Evolutionary conservation across 495 filamentous ascomycete genomes (phyloP).

Genomic region (Podospora bellae-mahoneyi): DNA sequence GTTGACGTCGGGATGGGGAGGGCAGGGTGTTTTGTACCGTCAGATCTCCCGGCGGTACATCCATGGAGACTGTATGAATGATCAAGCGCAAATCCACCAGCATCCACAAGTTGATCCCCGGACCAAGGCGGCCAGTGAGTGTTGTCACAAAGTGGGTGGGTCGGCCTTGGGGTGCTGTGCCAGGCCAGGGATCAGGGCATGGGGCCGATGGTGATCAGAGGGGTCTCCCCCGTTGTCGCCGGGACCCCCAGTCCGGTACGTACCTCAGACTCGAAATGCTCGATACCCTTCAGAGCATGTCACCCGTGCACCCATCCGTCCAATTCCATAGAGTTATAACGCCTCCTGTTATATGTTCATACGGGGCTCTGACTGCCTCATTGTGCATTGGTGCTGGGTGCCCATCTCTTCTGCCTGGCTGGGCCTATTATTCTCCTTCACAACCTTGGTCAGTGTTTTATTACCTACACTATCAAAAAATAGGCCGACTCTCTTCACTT

Average conservation of each 20-base stretch:
- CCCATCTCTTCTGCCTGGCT: slow-evolving; percentile 9
- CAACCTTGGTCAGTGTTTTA: not conserved
- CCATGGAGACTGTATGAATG: slow-evolving; percentile 38
- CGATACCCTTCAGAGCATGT: slow-evolving; percentile 23
- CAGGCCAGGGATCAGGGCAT: slow-evolving; percentile 48
- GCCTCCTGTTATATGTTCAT: slow-evolving; percentile 43
- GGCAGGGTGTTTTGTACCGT: slow-evolving; percentile 44
- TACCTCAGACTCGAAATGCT: not conserved
- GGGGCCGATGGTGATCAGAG: slow-evolving; percentile 45
- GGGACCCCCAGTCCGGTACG: slow-evolving; percentile 21
- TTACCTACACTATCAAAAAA: not conserved
- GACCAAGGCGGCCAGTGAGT: slow-evolving; percentile 36
- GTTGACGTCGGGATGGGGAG: slow-evolving; percentile 36
- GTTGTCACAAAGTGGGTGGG: slow-evolving; percentile 52
- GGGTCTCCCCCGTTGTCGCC: slow-evolving; percentile 38
- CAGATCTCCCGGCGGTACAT: slow-evolving; percentile 47
- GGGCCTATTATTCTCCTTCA: slow-evolving; percentile 20
- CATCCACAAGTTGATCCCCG: slow-evolving; percentile 43
- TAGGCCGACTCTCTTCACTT: not conserved
- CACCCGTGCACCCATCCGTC: slow-evolving; percentile 18
- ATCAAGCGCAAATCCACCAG: slow-evolving; percentile 46
- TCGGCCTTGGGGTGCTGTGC: slow-evolving; percentile 41
- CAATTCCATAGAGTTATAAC: slow-evolving; percentile 33
- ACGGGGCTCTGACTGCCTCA: slow-evolving; percentile 38
- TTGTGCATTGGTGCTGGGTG: slow-evolving; percentile 25